Base-by-base conservation (phyloP, 192 early-diverging fungal species). In the Backusella sp. region DNA sequence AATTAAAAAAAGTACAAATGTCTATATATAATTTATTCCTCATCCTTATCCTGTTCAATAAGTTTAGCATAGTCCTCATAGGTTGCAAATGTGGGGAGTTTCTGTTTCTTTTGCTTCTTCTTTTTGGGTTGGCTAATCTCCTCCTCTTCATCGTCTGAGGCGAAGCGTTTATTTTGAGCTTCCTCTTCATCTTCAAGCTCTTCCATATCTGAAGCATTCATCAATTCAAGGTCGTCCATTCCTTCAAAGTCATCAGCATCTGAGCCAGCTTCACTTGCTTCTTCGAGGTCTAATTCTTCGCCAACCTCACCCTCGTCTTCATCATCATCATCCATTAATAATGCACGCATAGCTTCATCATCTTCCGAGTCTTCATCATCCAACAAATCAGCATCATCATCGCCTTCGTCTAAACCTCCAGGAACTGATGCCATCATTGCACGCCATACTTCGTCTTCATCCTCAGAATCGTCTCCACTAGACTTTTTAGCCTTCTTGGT, bases 401-500 rank as follows among this genome's bases (percentile, higher is more conserved):
- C 87, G 36, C 84, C 87, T 36, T 86, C 83, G 74, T 86, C 65
- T 32, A 80, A 85, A 37, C 84, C 90, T 76, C 84, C 86, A 35
- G 92, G 91, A 82, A 92, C 88, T 67, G 87, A 89, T 35, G 82
- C 77, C 44, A 88, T 87, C 94, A 98, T 98, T 8, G 95, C 97
- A 32, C 88, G 77, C 95, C 95, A 96, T 32, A 96, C 87, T 83
- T 96, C 94, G 28, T 96, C 96, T 69, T 98, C 96, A 6, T 89
- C 90, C 32, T 82, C 88, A 37, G 83, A 86, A 14, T 83, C 76
- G 82, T 86, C 73, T 76, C 83, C 74, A 78, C 83, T 70, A 85
- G 68, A 15, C 32, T 74, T 74, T 41, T 62, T 66, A 21, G 62
- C 6, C 26, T 62, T 53, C 52, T 76, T 75, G 34, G 74, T 41